Evolutionary conservation across 2,329 filamentous ascomycete species (phyloP).

Genomic region (Stagonosporopsis vannaccii): DNA sequence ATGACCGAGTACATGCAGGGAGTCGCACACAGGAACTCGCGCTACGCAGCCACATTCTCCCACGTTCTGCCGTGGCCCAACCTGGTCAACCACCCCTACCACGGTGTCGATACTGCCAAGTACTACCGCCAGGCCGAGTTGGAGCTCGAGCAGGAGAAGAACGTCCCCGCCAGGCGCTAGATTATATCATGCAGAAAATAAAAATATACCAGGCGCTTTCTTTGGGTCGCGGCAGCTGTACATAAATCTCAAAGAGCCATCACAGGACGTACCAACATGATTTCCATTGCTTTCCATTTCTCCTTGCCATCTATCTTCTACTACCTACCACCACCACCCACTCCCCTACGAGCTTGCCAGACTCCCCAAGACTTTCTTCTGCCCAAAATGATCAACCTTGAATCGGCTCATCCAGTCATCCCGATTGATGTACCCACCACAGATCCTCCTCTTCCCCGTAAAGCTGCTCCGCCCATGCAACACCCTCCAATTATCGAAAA

Average conservation of each 20-base stretch:
- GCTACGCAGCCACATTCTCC: conserved; percentile 85
- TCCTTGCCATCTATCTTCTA: not conserved
- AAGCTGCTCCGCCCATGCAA: conserved; percentile 87
- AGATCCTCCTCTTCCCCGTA: conserved; percentile 83
- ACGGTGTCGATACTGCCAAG: conserved; percentile 97
- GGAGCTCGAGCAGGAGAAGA: conserved; percentile 81
- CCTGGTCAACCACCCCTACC: conserved; percentile 87
- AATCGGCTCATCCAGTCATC: conserved; percentile 39
- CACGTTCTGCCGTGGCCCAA: conserved; percentile 96
- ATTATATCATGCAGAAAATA: conserved; percentile 11
- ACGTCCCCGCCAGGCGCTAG: conserved; percentile 15
- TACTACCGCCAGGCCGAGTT: conserved; percentile 96
- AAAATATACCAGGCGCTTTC: conserved; percentile 25
- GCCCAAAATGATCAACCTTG: conserved; percentile 28
- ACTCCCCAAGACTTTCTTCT: conserved; percentile 22
- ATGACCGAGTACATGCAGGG: conserved; percentile 92
- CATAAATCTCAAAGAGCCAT: conserved; percentile 32
- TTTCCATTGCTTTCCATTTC: conserved; percentile 14
- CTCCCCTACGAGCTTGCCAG: conserved; percentile 15
- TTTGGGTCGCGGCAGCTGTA: conserved; percentile 34
- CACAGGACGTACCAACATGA: conserved; percentile 42
- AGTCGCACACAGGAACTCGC: conserved; percentile 87
- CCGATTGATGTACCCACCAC: conserved; percentile 73
- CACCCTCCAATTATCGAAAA: conserved; percentile 97
- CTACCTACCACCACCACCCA: not conserved